These are phyloP conservation scores for Ophidiomyces ophidiicola DNA, from an alignment of 2,329 filamentous ascomycete species.

Conservation along the genomic window DNA sequence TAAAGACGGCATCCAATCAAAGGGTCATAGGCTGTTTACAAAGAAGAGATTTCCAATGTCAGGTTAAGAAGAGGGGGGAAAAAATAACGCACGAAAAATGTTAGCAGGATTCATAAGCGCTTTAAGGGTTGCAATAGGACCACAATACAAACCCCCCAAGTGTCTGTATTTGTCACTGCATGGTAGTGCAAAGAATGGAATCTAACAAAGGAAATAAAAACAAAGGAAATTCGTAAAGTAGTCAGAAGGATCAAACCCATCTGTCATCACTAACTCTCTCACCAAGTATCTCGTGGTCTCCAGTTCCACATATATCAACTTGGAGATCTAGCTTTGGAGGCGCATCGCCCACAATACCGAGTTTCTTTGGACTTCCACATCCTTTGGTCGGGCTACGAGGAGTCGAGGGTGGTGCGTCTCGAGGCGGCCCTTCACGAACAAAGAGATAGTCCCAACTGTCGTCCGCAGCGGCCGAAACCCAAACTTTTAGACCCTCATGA, in stretches of 20 bases:
- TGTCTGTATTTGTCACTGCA: too few species aligned
- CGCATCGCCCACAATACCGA: constrained; percentile 35
- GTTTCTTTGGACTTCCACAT: constrained; percentile 26
- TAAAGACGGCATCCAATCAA: not conserved
- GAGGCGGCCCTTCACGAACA: constrained; percentile 49
- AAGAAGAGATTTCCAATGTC: not conserved
- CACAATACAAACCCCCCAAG: too few species aligned
- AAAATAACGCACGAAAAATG: not conserved
- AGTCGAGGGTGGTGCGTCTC: constrained; percentile 28
- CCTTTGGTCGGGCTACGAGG: constrained; percentile 39
- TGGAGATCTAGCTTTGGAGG: constrained; percentile 48
- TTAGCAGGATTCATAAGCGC: too few species aligned
- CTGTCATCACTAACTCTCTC: not conserved
- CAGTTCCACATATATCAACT: constrained; percentile 21
- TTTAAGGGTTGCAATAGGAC: too few species aligned
- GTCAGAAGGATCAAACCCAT: constrained; percentile 5
- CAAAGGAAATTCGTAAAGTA: constrained; percentile 4
- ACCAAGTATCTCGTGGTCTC: not conserved
- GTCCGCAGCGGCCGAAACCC: constrained; percentile 74
- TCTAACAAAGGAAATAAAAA: constrained; percentile 1
- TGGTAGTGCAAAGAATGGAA: constrained; percentile 1
- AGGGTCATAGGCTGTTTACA: constrained; percentile 7
- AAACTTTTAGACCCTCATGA: constrained; percentile 76
- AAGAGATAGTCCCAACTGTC: constrained; percentile 78
- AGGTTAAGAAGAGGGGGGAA: not conserved